Conservation (phyloP, 495 filamentous ascomycete species). For the Amphirosellinia nigrospora region DNA sequence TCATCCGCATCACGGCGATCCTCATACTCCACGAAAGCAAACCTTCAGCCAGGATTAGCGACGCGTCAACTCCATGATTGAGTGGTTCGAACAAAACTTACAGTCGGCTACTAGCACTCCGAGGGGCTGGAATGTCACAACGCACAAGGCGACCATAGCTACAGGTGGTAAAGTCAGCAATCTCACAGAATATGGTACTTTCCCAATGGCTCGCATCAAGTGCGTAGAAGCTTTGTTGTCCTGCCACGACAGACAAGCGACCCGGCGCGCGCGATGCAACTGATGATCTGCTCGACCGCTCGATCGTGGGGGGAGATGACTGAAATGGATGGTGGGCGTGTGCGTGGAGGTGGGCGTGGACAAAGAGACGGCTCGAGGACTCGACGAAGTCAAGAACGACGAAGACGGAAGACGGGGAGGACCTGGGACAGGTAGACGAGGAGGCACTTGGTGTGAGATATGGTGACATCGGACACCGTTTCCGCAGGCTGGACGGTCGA, state of each 20-base stretch:
- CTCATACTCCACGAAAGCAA: slow-evolving; percentile 99
- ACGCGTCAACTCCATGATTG: slow-evolving; percentile 10
- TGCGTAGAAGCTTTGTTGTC: slow-evolving; percentile 37
- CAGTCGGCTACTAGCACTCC: slow-evolving; percentile 91
- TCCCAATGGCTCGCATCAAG: slow-evolving; percentile 37
- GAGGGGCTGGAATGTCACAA: slow-evolving; percentile 96
- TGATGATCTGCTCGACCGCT: slow-evolving; percentile 58
- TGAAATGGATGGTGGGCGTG: slow-evolving; percentile 48
- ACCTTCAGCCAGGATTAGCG: slow-evolving; percentile 62
- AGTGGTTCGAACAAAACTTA: slow-evolving; percentile 59
- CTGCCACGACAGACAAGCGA: slow-evolving; percentile 43
- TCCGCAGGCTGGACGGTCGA: slow-evolving; percentile 27
- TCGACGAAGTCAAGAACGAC: slow-evolving; percentile 47
- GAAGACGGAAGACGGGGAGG: slow-evolving; percentile 34
- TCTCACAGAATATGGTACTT: slow-evolving; percentile 40
- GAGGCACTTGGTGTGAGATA: slow-evolving; percentile 27
- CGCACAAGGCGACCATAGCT: slow-evolving; percentile 98
- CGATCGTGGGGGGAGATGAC: slow-evolving; percentile 54
- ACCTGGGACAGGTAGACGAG: slow-evolving; percentile 35
- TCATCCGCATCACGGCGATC: slow-evolving; percentile 98
- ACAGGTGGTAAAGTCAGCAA: slow-evolving; percentile 50
- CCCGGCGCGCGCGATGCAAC: slow-evolving; percentile 46
- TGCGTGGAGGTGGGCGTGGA: slow-evolving; percentile 48
- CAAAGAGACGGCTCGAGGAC: slow-evolving; percentile 47
- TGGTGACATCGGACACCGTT: slow-evolving; percentile 41